Base-by-base conservation (phyloP, 108 stramenopile genomes). In the Phaeodactylum tricornutum region DNA sequence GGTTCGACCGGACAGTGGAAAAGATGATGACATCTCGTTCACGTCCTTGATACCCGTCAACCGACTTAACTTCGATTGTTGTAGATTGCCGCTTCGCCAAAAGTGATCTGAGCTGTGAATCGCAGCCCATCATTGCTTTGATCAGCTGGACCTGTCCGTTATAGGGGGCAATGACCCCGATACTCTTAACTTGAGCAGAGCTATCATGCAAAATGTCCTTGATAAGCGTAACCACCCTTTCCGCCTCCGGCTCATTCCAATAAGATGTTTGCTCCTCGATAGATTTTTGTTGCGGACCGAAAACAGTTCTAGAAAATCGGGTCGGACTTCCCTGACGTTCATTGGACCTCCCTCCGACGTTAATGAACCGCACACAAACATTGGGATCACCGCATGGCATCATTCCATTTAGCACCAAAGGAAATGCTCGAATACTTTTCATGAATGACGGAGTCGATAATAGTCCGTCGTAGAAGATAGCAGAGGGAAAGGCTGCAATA, bases 121-220 rank as follows among this genome's bases (percentile, higher is more conserved):
- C 69, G 53, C 47, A 43, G 22, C 67, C 57, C 66, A 91, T 55
- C 56, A 77, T 50, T 17, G 57, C 57, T 45, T 87, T 82, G 49
- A 97, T 69, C 43, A 95, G 72, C 4, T 87, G 71, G 6, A 95
- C 87, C 56, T 98, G 97, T 25, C 92, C 87, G 29, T 84, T 85
- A 69, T 98, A 98, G 0, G 97, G 97, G 31, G 96, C 94, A 7
- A 98, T 77, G 24, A 98, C 74, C 14, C 94, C 95, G 47, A 98
- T 85, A 2, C 71, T 75, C 34, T 61, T 59, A 2, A 29, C 31
- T 19, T 48, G 32, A 32, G 29, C 26, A 28, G 55, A 33, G 43
- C 58, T 38, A 11, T 75, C 59, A 36, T 69, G 22, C 33, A 83
- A 8, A 0, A 90, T 51, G 40, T 61, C 64, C 14, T 53, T 67